phyloP scores from a whole-genome alignment of 352 stramenopile genomes.

The Phytophthora syringae region DNA sequence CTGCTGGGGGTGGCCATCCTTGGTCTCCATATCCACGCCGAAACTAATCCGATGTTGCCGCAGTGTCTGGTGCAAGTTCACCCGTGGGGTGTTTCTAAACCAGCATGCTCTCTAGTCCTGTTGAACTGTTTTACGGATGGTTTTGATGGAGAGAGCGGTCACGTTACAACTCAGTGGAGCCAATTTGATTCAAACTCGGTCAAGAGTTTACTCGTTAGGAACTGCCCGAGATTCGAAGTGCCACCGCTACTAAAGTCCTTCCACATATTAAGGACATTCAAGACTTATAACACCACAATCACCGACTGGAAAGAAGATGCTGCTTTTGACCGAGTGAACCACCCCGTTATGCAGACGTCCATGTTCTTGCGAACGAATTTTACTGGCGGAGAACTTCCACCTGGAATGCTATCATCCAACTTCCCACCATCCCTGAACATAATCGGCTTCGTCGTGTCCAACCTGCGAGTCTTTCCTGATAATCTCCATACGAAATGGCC shows the following conservation, averaged over 20 bases:
- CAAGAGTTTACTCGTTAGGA: slow-evolving; percentile 17
- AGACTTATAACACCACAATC: slow-evolving; percentile 45
- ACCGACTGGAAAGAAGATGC: slow-evolving; percentile 27
- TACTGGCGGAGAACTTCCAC: slow-evolving; percentile 29
- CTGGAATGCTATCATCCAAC: slow-evolving; percentile 21
- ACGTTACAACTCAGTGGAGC: slow-evolving; percentile 13
- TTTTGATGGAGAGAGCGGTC: slow-evolving; percentile 13
- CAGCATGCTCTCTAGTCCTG: slow-evolving; percentile 34
- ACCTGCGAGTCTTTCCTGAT: slow-evolving; percentile 28
- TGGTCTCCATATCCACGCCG: slow-evolving; percentile 28
- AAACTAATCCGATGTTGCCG: slow-evolving; percentile 20
- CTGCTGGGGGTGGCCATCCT: slow-evolving; percentile 37
- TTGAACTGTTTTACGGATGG: slow-evolving; percentile 32
- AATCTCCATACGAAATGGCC: slow-evolving; percentile 43
- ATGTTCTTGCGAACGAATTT: slow-evolving; percentile 35
- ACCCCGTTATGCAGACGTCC: slow-evolving; percentile 16
- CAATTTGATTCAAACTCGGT: slow-evolving; percentile 28
- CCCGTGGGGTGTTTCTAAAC: slow-evolving; percentile 30
- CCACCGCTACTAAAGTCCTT: slow-evolving; percentile 20
- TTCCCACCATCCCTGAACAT: slow-evolving; percentile 28
- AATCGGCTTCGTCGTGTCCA: slow-evolving; percentile 38
- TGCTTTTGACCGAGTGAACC: slow-evolving; percentile 14
- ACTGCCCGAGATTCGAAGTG: slow-evolving; percentile 33
- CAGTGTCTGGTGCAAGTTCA: slow-evolving; percentile 42
- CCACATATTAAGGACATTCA: slow-evolving; percentile 16